These are phyloP conservation scores for Monosiga brevicollis DNA, from an alignment of 78 protist species.

Conservation along the genomic window DNA sequence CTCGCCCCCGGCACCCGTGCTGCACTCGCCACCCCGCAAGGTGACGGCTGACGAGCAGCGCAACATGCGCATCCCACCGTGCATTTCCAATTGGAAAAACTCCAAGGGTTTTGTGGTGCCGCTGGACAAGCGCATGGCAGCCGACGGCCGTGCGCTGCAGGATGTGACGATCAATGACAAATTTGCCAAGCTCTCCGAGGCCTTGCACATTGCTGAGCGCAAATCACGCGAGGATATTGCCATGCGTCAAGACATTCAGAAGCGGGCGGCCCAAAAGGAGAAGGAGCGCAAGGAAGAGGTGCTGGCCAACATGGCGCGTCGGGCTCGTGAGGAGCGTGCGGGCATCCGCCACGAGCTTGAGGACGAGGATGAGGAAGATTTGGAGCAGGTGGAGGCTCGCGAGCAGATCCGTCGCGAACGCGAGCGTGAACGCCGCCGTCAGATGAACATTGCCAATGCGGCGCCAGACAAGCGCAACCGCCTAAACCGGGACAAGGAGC, in stretches of 20 bases:
- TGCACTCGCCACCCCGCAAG: conserved; percentile 92
- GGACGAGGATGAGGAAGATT: not conserved
- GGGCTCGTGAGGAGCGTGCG: conserved; percentile 35
- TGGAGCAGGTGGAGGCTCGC: conserved; percentile 3
- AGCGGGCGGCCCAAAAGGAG: conserved; percentile 28
- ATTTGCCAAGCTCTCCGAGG: conserved; percentile 85
- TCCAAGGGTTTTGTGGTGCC: conserved; percentile 91
- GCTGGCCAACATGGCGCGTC: conserved; percentile 38
- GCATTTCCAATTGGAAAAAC: conserved; percentile 95
- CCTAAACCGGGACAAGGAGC: conserved; percentile 53
- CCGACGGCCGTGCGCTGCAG: conserved; percentile 92
- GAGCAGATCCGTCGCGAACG: conserved; percentile 28
- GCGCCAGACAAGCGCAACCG: conserved; percentile 47
- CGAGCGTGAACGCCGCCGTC: conserved; percentile 30
- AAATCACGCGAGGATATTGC: conserved; percentile 73
- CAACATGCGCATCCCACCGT: conserved; percentile 94
- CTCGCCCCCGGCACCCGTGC: conserved; percentile 90
- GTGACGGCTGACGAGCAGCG: conserved; percentile 55
- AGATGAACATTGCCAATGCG: conserved; percentile 8
- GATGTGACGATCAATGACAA: conserved; percentile 64
- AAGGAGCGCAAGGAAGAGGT: conserved; percentile 61
- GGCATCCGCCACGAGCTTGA: not conserved
- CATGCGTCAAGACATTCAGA: conserved; percentile 15
- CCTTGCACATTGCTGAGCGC: conserved; percentile 84
- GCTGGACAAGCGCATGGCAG: conserved; percentile 91